Evolutionary conservation across 768 basidiomycete genomes (phyloP), one percentile per base, ranked within the genome.

Genomic region (Xerocomus potaroensis): DNA sequence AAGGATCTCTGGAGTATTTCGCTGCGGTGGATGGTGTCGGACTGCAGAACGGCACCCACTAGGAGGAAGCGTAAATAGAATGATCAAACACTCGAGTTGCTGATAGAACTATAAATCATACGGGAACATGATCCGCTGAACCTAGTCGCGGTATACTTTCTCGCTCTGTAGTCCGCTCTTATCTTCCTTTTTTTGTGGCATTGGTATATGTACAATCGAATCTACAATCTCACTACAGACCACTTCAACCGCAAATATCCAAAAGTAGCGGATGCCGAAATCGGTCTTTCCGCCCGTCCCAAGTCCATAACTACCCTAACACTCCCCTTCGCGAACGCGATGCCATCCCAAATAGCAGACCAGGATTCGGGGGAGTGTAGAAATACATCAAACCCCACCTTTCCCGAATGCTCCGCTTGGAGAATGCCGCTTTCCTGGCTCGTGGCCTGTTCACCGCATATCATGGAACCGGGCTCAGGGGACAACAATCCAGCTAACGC

Each of bases 1-100:
- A 75, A 45, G 80, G 70, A 21, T 81, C 84, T 49, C 69, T 87
- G 35, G 87, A 90, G 54, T 92, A 90, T 66, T 92, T 92, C 60
- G 49, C 65, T 22, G 44, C 58, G 7, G 63, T 64, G 21, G 57
- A 51, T 18, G 64, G 57, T 11, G 22, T 56, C 15, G 55, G 58
- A 19, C 65, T 60, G 43, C 60, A 64, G 45, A 76, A 75, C 45
- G 72, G 71, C 33, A 53, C 59, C 38, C 81, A 82, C 53, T 64
- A 73, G 45, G 76, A 78, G 39, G 80, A 69, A 23, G 41, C 12
- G 18, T n/a, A n/a, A n/a, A n/a, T n/a, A n/a, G n/a, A n/a, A n/a
- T 19, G 19, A 5, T 15, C 19, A 39, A 41, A 10, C 26, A 5
- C 26, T 27, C 26, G 26, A 27, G 10, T 27, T 10, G n/a, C n/a